Evolutionary conservation across 2,329 filamentous ascomycete genomes (phyloP).

Genomic region (Ophiostoma sp.): DNA sequence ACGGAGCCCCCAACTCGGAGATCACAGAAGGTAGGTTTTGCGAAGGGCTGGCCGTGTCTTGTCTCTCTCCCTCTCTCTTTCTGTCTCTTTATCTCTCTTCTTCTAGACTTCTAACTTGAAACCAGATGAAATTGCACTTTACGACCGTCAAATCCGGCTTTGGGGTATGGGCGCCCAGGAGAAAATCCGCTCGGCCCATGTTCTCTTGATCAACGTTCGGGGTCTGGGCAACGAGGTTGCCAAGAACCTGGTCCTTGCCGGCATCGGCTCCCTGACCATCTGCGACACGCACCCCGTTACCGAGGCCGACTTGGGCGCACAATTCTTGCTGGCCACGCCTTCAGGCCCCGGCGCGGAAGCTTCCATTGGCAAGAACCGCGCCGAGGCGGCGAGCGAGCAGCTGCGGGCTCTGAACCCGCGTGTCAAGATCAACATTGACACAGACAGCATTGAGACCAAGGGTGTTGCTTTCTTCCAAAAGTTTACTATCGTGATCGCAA

Average conservation of each 20-base stretch:
- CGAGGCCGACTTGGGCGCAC: slow-evolving; percentile 72
- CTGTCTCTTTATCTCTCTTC: too few relatives aligned
- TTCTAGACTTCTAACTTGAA: background rate
- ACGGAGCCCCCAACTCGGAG: background rate
- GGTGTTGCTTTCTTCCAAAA: slow-evolving; percentile 63
- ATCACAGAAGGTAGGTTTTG: slow-evolving; percentile 24
- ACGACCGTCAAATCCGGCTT: slow-evolving; percentile 93
- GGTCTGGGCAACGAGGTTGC: slow-evolving; percentile 90
- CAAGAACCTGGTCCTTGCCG: slow-evolving; percentile 93
- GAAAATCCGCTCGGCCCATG: slow-evolving; percentile 80
- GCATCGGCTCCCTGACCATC: slow-evolving; percentile 84
- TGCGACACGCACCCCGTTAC: slow-evolving; percentile 71
- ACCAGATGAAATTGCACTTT: slow-evolving; percentile 91
- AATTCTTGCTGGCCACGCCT: slow-evolving; percentile 66
- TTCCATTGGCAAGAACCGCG: slow-evolving; percentile 75
- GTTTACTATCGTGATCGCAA: slow-evolving; percentile 86
- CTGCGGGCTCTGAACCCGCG: slow-evolving; percentile 85
- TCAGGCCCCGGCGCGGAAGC: slow-evolving; percentile 42
- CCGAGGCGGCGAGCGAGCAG: slow-evolving; percentile 69
- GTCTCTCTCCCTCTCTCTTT: background rate
- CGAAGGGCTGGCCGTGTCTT: background rate
- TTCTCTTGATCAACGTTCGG: slow-evolving; percentile 82
- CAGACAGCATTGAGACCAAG: slow-evolving; percentile 54
- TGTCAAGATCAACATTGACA: slow-evolving; percentile 69
- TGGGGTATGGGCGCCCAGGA: slow-evolving; percentile 97